Percentiles rank a stretch among this genome's conserved stretches.
Evolutionary conservation across 2,329 filamentous ascomycete species (phyloP).

Genomic region (Scedosporium aurantiacum): DNA sequence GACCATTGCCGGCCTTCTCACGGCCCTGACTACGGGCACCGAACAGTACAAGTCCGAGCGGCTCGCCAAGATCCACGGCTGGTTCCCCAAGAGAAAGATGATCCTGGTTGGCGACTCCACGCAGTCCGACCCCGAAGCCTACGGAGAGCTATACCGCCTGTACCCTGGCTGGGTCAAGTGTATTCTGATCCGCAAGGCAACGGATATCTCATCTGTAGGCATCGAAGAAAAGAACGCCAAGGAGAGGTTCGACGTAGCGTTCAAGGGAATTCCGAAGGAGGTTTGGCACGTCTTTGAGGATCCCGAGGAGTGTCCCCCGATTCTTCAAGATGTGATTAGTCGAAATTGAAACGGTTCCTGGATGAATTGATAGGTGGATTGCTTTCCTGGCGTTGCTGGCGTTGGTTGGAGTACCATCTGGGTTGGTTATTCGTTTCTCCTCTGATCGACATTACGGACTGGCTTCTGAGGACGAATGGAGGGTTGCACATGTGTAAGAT

Average conservation of each 20-base stretch:
- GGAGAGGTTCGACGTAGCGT: conserved; percentile 72
- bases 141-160: conserved; percentile 62
- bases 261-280: conserved; percentile 57
- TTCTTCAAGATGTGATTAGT: conserved; percentile 9
- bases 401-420: neutral
- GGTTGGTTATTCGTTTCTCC: neutral
- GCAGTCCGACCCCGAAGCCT: conserved; percentile 82
- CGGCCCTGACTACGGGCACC: conserved; percentile 68
- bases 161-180: conserved; percentile 68
- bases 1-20: conserved; percentile 68
- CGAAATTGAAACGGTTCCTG: neutral
- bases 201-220: conserved; percentile 56
- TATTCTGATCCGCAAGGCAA: conserved; percentile 79
- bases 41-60: conserved; percentile 76
- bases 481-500: neutral
- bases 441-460: neutral
- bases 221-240: conserved; percentile 65
- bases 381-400: neutral
- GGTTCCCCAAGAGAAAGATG: conserved; percentile 70
- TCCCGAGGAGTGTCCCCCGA: conserved; percentile 47
- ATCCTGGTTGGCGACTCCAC: conserved; percentile 85
- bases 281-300: conserved; percentile 78
- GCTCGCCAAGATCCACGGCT: conserved; percentile 65
- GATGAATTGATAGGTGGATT: neutral
- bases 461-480: neutral